phyloP scores from a whole-genome alignment of 2,329 filamentous ascomycete species.

The Beauveria rudraprayagi region DNA sequence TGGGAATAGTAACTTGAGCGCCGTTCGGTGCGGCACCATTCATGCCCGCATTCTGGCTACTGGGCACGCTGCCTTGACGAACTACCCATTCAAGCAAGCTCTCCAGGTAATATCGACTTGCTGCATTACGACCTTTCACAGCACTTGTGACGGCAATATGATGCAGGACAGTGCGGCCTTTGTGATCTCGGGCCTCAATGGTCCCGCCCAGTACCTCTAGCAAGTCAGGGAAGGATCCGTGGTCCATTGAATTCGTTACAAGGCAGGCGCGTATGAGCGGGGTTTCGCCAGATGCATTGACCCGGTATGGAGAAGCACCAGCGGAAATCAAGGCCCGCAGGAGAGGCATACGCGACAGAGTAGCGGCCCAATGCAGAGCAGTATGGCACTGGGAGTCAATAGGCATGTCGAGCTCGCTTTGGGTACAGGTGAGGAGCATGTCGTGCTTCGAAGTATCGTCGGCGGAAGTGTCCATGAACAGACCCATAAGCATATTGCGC shows the following conservation, averaged over 20 bases:
- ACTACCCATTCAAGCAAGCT: slow-evolving; percentile 92
- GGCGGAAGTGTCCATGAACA: slow-evolving; percentile 68
- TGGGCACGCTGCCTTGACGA: slow-evolving; percentile 63
- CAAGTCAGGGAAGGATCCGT: slow-evolving; percentile 81
- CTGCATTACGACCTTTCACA: slow-evolving; percentile 84
- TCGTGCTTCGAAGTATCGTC: slow-evolving; percentile 68
- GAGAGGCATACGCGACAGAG: slow-evolving; percentile 75
- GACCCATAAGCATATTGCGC: slow-evolving; percentile 69
- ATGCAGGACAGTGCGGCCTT: slow-evolving; percentile 85
- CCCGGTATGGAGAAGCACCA: slow-evolving; percentile 79
- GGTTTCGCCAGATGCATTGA: slow-evolving; percentile 85
- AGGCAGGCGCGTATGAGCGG: slow-evolving; percentile 87
- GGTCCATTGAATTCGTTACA: slow-evolving; percentile 90
- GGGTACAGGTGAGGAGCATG: slow-evolving; percentile 65
- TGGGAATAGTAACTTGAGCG: slow-evolving; percentile 42
- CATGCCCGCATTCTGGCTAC: slow-evolving; percentile 35
- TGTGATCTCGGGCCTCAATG: slow-evolving; percentile 83
- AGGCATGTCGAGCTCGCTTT: slow-evolving; percentile 81
- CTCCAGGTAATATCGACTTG: slow-evolving; percentile 93
- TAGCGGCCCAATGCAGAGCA: slow-evolving; percentile 92
- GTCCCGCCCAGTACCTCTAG: slow-evolving; percentile 82
- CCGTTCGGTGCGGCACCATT: slow-evolving; percentile 29
- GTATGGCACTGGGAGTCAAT: slow-evolving; percentile 86
- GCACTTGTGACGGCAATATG: slow-evolving; percentile 95
- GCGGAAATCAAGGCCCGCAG: slow-evolving; percentile 72